Percentiles rank a stretch among this genome's conserved stretches.
Evolutionary conservation across 176 grass and related monocot genomes (phyloP).

Genomic region (sorghum (Sorghum bicolor)): Sorghum_bicolor_NCBIv3 NC_012878.2:51521501-51522000

Average conservation of each 20-base stretch:
- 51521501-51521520: neutral
- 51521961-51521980: constrained; percentile 29
- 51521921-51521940: constrained; percentile 82
- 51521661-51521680: constrained; percentile 34
- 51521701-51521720: constrained; percentile 68
- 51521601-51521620: neutral
- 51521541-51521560: neutral
- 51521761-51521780: constrained; percentile 32
- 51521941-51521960: constrained; percentile 67
- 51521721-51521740: constrained; percentile 89
- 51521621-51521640: constrained; percentile 33
- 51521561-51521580: constrained; percentile 18
- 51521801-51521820: constrained; percentile 90
- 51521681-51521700: constrained; percentile 77
- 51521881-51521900: constrained; percentile 1
- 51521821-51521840: constrained; percentile 69
- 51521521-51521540: neutral
- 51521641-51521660: constrained; percentile 51
- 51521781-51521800: constrained; percentile 40
- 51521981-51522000: neutral
- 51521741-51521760: constrained; percentile 79
- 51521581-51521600: neutral
- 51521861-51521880: neutral
- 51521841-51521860: neutral
- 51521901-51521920: constrained; percentile 25